phyloP scores from a whole-genome alignment of 768 basidiomycete genomes.

The Kwoniella sp. region DNA sequence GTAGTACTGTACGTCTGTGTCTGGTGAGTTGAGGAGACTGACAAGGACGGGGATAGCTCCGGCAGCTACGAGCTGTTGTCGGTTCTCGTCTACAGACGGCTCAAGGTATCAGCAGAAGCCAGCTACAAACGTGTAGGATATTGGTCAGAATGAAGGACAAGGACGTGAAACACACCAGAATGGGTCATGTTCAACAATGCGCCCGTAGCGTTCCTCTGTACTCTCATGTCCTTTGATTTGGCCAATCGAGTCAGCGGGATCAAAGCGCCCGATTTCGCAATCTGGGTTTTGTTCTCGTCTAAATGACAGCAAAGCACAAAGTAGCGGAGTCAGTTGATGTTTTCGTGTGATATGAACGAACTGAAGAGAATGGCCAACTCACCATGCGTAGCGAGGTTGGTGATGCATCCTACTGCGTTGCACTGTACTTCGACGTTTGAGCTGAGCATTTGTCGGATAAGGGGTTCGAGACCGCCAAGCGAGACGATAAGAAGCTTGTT shows the following conservation, averaged over 20 bases:
- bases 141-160: not conserved
- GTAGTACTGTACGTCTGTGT: constrained; percentile 99
- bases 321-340: not conserved
- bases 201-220: constrained; percentile 97
- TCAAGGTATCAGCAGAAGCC: constrained; percentile 3
- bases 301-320: not conserved
- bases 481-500: constrained; percentile 99
- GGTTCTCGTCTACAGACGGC: constrained; percentile 76
- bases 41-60: constrained; percentile 98
- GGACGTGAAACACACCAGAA: constrained; percentile 66
- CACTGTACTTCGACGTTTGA: constrained; percentile 99
- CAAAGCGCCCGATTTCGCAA: constrained; percentile 97
- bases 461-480: constrained; percentile 92
- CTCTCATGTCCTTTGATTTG: constrained; percentile 97
- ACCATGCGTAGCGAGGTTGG: constrained; percentile 98
- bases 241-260: constrained; percentile 94
- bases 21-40: constrained; percentile 85
- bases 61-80: constrained; percentile 96
- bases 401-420: constrained; percentile 98
- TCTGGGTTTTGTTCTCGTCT: constrained; percentile 99
- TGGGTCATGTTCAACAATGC: constrained; percentile 99
- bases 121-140: too few relatives aligned
- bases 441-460: constrained; percentile 98
- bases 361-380: constrained; percentile 39
- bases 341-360: too few relatives aligned